Conservation (phyloP, 2,329 filamentous ascomycete species). For the Botrytis byssoidea region DNA sequence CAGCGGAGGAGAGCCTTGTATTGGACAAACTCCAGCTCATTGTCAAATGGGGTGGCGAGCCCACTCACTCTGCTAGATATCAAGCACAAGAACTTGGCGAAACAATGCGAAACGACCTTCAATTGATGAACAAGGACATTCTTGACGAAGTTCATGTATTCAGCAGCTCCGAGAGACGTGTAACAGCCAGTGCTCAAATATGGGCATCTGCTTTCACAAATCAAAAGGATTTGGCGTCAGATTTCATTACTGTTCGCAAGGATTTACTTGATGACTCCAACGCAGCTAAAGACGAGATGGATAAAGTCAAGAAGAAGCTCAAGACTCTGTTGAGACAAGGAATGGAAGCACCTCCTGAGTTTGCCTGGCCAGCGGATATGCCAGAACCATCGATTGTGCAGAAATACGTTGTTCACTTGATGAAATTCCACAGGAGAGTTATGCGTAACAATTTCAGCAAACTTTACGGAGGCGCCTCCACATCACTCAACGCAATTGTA, state of each 20-base stretch:
- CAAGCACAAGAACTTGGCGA: constrained; percentile 93
- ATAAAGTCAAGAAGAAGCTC: constrained; percentile 99
- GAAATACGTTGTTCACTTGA: constrained; percentile 85
- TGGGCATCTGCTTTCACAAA: constrained; percentile 89
- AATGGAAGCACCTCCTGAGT: constrained; percentile 90
- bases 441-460: constrained; percentile 94
- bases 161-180: constrained; percentile 90
- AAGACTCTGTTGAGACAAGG: constrained; percentile 89
- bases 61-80: constrained; percentile 94
- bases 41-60: constrained; percentile 98
- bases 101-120: constrained; percentile 92
- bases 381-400: constrained; percentile 93
- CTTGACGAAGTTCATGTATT: constrained; percentile 92
- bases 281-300: constrained; percentile 98
- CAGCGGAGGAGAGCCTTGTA: constrained; percentile 87
- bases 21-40: constrained; percentile 96
- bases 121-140: constrained; percentile 88
- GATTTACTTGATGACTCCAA: constrained; percentile 96
- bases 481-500: constrained; percentile 58
- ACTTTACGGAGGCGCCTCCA: constrained; percentile 65
- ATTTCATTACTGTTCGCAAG: constrained; percentile 88
- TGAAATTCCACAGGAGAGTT: constrained; percentile 94
- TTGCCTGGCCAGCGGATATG: constrained; percentile 96
- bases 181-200: constrained; percentile 94
- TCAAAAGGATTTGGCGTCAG: constrained; percentile 77